phyloP scores from a whole-genome alignment of 495 filamentous ascomycete species.

The Patellaria atrata region DNA sequence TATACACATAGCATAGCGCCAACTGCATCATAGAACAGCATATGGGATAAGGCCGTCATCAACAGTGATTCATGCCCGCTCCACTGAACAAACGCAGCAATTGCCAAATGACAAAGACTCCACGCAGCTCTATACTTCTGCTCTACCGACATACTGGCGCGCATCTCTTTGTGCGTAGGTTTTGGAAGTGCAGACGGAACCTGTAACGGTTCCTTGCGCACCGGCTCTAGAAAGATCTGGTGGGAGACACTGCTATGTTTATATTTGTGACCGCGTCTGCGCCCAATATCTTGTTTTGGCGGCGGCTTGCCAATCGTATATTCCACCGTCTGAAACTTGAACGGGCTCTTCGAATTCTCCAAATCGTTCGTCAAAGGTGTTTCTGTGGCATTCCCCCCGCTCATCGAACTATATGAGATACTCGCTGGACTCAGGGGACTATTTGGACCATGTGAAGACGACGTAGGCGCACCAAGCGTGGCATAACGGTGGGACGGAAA shows the following conservation, averaged over 20 bases:
- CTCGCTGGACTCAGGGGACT: conserved; percentile 12
- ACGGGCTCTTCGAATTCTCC: conserved; percentile 43
- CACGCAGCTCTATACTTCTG: conserved; percentile 72
- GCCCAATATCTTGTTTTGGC: conserved; percentile 57
- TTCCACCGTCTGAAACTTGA: conserved; percentile 72
- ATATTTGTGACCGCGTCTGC: conserved; percentile 91
- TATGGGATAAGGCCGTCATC: conserved; percentile 79
- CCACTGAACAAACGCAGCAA: conserved; percentile 74
- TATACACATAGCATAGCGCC: conserved; percentile 85
- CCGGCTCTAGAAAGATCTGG: conserved; percentile 93
- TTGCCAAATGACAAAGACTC: conserved; percentile 74
- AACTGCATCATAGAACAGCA: conserved; percentile 88
- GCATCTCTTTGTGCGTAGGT: conserved; percentile 77
- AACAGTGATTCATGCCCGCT: conserved; percentile 75
- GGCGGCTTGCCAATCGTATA: conserved; percentile 56
- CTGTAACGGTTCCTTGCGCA: conserved; percentile 69
- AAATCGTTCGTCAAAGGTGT: conserved; percentile 29
- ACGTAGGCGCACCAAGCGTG: conserved; percentile 13
- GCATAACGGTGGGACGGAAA: conserved; percentile 30
- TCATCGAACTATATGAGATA: conserved; percentile 10
- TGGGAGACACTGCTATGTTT: conserved; percentile 94
- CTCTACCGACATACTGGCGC: conserved; percentile 70
- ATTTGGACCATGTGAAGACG: conserved; percentile 15
- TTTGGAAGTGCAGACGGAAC: conserved; percentile 88
- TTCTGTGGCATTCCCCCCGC: conserved; percentile 20